phyloP scores from a whole-genome alignment of 768 basidiomycete species.

The Agaricus blazei region DNA sequence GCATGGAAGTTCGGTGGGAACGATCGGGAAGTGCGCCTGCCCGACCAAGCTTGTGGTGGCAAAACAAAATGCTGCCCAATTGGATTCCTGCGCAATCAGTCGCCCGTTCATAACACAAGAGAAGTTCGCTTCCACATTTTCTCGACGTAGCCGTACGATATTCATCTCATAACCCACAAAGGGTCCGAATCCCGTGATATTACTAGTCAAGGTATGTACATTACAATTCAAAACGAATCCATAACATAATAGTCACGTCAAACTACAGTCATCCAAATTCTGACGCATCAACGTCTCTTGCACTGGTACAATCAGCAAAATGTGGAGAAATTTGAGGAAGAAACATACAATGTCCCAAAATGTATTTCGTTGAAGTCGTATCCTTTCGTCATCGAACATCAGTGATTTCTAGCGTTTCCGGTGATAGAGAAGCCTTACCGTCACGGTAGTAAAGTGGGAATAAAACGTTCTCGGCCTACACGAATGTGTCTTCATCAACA shows the following conservation, averaged over 20 bases:
- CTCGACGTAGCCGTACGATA: too few species aligned
- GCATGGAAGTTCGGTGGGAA: constrained; percentile 69
- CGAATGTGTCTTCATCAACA: constrained; percentile 39
- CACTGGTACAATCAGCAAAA: constrained; percentile 23
- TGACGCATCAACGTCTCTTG: constrained; percentile 43
- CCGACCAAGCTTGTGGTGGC: constrained; percentile 42
- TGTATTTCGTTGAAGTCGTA: constrained; percentile 47
- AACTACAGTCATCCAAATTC: constrained; percentile 34
- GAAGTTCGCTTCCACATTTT: too few species aligned
- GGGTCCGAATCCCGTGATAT: background rate
- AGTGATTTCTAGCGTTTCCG: background rate
- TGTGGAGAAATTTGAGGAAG: background rate
- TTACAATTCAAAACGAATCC: background rate
- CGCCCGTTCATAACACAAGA: too few species aligned
- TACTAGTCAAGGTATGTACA: background rate
- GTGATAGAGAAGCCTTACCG: constrained; percentile 32
- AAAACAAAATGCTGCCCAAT: constrained; percentile 26
- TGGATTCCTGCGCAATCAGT: constrained; percentile 10
- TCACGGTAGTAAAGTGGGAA: constrained; percentile 64
- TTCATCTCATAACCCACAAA: background rate
- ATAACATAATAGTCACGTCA: constrained; percentile 22
- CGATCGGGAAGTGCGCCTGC: constrained; percentile 28
- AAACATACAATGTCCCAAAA: constrained; percentile 41
- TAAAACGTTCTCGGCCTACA: constrained; percentile 47
- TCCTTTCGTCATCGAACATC: constrained; percentile 32